These are phyloP conservation scores for Pseudocercospora crystallina DNA, from an alignment of 2,329 filamentous ascomycete genomes.

Conservation along the genomic window DNA sequence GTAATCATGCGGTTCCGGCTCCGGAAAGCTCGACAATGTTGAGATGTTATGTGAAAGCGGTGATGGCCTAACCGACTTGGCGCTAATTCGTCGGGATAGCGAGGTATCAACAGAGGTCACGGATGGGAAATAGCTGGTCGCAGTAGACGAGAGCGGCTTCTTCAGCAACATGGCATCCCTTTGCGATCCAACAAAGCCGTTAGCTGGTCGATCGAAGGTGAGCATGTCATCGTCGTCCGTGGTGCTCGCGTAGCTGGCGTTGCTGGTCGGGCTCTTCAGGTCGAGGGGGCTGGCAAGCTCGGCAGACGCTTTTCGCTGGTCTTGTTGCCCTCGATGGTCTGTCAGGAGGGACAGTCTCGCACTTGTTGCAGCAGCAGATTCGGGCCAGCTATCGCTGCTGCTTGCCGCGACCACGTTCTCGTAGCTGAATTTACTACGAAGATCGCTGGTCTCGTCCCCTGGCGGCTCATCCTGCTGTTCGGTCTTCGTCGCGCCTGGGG, in stretches of 20 bases:
- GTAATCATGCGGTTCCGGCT: conserved; percentile 75
- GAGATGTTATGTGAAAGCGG: conserved; percentile 29
- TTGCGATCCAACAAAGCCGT: conserved; percentile 15
- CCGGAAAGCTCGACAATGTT: conserved; percentile 17
- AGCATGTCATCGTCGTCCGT: conserved; percentile 82
- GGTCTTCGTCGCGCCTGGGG: background rate
- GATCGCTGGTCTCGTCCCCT: conserved; percentile 15
- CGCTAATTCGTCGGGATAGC: conserved; percentile 18
- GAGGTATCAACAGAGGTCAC: conserved; percentile 15
- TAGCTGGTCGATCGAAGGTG: conserved; percentile 54
- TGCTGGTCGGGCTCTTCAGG: conserved; percentile 46
- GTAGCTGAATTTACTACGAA: conserved; percentile 38
- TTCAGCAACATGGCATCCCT: conserved; percentile 6
- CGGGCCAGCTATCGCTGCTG: conserved; percentile 33
- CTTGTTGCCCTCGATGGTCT: conserved; percentile 19
- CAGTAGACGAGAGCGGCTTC: conserved; percentile 25
- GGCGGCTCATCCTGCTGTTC: background rate
- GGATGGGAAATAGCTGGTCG: conserved; percentile 32
- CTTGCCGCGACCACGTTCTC: conserved; percentile 34
- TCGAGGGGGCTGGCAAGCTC: conserved; percentile 32
- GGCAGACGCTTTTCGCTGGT: conserved; percentile 13
- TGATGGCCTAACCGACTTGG: conserved; percentile 17
- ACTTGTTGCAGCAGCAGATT: conserved; percentile 29
- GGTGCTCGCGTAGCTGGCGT: conserved; percentile 64
- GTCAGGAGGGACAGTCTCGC: conserved; percentile 32